Conservation (phyloP, 345 rosid species). For the Geranium rotundifolium region DNA sequence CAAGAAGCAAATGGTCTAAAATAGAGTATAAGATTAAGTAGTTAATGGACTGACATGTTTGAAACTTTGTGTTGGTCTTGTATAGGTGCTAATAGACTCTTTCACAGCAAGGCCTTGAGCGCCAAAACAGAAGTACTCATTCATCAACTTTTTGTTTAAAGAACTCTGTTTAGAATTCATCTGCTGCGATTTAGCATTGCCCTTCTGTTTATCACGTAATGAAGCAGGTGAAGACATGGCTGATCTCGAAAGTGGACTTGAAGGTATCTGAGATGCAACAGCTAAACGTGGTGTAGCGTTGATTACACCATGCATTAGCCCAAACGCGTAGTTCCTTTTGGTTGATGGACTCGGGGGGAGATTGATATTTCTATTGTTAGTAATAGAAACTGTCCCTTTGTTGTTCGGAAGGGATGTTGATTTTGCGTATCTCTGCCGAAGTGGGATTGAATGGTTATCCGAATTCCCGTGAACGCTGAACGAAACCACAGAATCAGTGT, state of each 20-base stretch:
- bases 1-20: background rate
- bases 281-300: constrained; percentile 35
- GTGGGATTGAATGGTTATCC: constrained; percentile 40
- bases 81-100: constrained; percentile 15
- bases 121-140: constrained; percentile 57
- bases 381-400: constrained; percentile 31
- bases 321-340: constrained; percentile 47
- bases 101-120: constrained; percentile 49
- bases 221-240: constrained; percentile 23
- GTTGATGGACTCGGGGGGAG: constrained; percentile 58
- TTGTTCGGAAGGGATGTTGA: constrained; percentile 28
- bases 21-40: background rate
- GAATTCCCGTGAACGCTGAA: constrained; percentile 11
- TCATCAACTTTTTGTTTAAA: constrained; percentile 40
- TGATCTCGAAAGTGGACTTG: constrained; percentile 29
- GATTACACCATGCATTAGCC: constrained; percentile 67
- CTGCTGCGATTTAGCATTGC: constrained; percentile 1
- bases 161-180: constrained; percentile 30
- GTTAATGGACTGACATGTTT: background rate
- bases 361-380: constrained; percentile 29
- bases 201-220: constrained; percentile 11
- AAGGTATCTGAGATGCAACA: constrained; percentile 25
- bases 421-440: constrained; percentile 50
- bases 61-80: background rate
- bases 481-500: constrained; percentile 12